Base-by-base conservation (phyloP, 129 eudicot genomes). In the Deinandra increscens region DNA sequence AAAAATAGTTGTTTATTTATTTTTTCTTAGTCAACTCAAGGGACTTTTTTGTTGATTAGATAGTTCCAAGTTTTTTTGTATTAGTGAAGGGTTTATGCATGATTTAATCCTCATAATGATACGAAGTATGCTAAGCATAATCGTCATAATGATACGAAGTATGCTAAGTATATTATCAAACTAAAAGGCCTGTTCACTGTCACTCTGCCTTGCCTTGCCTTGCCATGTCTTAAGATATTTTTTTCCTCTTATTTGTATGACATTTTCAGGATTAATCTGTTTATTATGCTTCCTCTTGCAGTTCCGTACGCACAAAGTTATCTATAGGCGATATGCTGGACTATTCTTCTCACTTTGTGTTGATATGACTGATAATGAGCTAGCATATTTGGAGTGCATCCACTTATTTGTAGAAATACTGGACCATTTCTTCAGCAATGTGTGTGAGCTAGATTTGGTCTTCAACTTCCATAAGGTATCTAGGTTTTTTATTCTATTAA, bases 391-490 rank as follows among this genome's bases (percentile, higher is more conserved):
- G 67, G 96, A 89, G 83, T 79, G 83, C 80, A 89, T 89, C 69
- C 96, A 89, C 74, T 81, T 89, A 48, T 89, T 89, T 80, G 96
- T 89, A 56, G 96, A 89, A 85, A 89, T 89, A 81, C 71, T 89
- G 84, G 96, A 89, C 65, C 96, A 89, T 77, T 89, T 89, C 71
- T 89, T 89, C 88, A 89, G 96, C 90, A 89, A 89, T 59, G 96
- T 89, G 49, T 89, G 96, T 62, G 96, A 89, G 94, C 90, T 89
- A 36, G 96, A 89, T 82, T 79, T 86, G 77, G 96, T 89, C 9
- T 89, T 89, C 69, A 89, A 89, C 86, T 89, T 89, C 75, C 96
- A 89, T 81, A 89, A 89, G 96, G 96, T 89, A 31, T 42, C 76
- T 6, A 51, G 46, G 42, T 56, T 51, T 4, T 50, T 41, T 10